A percentile compares a stretch with the other conserved stretches of the same genome.
phyloP scores from a whole-genome alignment of 441 rosid species.

The Pelargonium citronellum region DNA sequence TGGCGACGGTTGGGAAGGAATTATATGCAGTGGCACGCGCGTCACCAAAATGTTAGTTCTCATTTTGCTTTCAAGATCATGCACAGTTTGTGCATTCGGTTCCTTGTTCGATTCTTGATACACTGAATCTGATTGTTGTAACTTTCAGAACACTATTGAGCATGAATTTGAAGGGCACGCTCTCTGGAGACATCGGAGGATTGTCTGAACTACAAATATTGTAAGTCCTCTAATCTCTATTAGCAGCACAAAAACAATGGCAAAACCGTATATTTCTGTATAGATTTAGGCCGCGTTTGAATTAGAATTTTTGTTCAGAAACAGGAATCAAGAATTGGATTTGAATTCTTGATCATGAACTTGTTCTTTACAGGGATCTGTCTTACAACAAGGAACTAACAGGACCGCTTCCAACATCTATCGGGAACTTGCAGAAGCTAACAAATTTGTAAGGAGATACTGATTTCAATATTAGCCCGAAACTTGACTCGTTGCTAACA shows the following conservation, averaged over 20 bases:
- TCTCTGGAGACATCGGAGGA: slow-evolving; percentile 43
- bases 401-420: slow-evolving; percentile 58
- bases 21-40: slow-evolving; percentile 43
- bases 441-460: slow-evolving; percentile 46
- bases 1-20: slow-evolving; percentile 64
- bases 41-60: slow-evolving; percentile 55
- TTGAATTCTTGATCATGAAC: slow-evolving; percentile 11
- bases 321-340: background rate
- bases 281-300: too few relatives aligned
- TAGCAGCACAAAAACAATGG: background rate
- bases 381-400: slow-evolving; percentile 49
- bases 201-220: slow-evolving; percentile 53
- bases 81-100: background rate
- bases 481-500: background rate
- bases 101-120: background rate
- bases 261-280: too few relatives aligned
- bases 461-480: background rate
- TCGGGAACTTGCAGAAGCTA: slow-evolving; percentile 59
- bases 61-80: background rate
- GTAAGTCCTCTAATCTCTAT: slow-evolving; percentile 37
- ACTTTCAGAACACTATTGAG: slow-evolving; percentile 51
- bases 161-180: slow-evolving; percentile 46
- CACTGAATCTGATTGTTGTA: slow-evolving; percentile 7
- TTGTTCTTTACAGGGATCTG: slow-evolving; percentile 52
- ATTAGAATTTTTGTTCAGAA: background rate